A percentile compares a stretch with the other conserved stretches of the same genome.
phyloP scores from a whole-genome alignment of 2,329 filamentous ascomycete species.

The Thelonectria rubi region DNA sequence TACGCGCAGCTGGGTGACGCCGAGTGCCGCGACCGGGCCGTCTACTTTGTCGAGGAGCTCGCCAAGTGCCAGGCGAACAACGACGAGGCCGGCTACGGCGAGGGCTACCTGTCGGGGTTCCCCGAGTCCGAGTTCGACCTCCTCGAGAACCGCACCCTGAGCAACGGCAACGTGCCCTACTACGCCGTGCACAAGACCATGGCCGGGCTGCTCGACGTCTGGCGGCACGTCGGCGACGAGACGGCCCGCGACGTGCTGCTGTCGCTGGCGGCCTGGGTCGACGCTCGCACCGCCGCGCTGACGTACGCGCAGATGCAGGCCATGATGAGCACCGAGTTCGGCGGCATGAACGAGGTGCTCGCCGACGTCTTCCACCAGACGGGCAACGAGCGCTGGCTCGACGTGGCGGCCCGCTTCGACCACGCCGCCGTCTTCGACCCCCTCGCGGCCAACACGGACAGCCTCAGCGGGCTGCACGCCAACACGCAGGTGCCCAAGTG shows the following conservation, averaged over 20 bases:
- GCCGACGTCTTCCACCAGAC: constrained; percentile 58
- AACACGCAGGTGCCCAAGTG: constrained; percentile 65
- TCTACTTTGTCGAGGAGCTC: constrained; percentile 56
- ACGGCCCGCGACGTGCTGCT: constrained; percentile 56
- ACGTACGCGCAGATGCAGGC: constrained; percentile 57
- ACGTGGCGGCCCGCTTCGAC: constrained; percentile 59
- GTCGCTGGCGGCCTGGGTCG: constrained; percentile 58
- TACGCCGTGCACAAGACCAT: constrained; percentile 65
- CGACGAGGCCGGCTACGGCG: constrained; percentile 51
- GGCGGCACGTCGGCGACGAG: constrained; percentile 54
- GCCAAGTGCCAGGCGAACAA: constrained; percentile 63
- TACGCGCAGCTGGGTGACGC: constrained; percentile 54
- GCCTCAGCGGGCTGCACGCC: constrained; percentile 58
- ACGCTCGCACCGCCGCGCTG: constrained; percentile 54
- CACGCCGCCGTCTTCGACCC: constrained; percentile 58
- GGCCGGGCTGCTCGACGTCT: constrained; percentile 60
- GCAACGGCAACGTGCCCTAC: constrained; percentile 62
- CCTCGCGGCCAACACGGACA: constrained; percentile 55
- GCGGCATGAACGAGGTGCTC: constrained; percentile 63
- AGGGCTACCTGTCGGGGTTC: constrained; percentile 61
- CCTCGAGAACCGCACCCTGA: constrained; percentile 54
- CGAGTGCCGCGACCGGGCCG: constrained; percentile 56
- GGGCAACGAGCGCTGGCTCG: constrained; percentile 56
- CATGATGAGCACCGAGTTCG: constrained; percentile 60
- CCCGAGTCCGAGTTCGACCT: constrained; percentile 59